Evolutionary conservation across 2,329 filamentous ascomycete species (phyloP).

Genomic region (Thelonectria discophora): DNA sequence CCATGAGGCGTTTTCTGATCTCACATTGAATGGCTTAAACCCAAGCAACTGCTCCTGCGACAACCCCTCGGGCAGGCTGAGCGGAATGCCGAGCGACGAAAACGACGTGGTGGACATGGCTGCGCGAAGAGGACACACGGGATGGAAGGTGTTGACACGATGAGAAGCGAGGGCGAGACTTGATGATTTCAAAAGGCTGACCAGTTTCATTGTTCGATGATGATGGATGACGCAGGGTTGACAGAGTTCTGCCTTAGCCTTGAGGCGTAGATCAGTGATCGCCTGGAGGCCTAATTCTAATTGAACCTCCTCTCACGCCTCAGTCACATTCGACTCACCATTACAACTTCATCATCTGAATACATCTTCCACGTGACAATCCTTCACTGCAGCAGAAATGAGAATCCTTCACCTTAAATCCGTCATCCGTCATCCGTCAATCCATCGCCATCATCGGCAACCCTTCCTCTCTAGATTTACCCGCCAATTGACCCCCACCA

Average conservation of each 20-base stretch:
- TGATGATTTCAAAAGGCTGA: not conserved
- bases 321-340: not conserved
- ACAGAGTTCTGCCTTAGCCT: not conserved
- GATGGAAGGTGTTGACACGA: not conserved
- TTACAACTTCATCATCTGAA: not conserved
- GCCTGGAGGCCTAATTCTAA: no score
- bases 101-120: constrained; percentile 38
- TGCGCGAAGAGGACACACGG: constrained; percentile 9
- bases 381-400: not conserved
- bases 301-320: not conserved
- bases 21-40: constrained; percentile 62
- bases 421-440: no score
- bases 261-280: not conserved
- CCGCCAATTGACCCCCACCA: not conserved
- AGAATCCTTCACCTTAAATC: not conserved
- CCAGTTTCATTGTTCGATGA: constrained; percentile 24
- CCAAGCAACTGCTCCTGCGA: constrained; percentile 54
- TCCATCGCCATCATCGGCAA: not conserved
- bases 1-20: constrained; percentile 2
- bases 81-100: constrained; percentile 46
- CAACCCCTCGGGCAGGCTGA: constrained; percentile 56
- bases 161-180: not conserved
- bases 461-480: not conserved
- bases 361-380: not conserved
- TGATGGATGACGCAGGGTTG: not conserved